Percentiles rank a stretch among this genome's conserved stretches.
Conservation (phyloP, 495 filamentous ascomycete species). For the Bacidia rubella region DNA sequence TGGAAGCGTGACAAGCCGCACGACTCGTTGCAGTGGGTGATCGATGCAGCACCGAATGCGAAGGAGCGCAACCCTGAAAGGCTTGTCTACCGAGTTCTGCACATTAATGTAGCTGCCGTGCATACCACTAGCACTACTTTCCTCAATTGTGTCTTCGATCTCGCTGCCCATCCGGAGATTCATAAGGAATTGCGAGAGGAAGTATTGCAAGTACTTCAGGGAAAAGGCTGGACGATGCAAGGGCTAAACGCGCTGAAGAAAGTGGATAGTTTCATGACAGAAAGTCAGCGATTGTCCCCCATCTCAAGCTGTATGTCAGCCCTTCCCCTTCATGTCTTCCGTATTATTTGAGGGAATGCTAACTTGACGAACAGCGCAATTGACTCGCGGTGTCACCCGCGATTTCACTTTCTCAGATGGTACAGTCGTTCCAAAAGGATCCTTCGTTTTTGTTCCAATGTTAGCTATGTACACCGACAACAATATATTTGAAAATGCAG, state of each 20-base stretch:
- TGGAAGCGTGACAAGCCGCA: background rate
- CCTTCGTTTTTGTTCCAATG: background rate
- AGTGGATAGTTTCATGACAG: constrained; percentile 29
- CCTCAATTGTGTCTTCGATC: constrained; percentile 13
- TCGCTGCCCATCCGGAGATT: constrained; percentile 23
- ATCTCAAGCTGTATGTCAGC: background rate
- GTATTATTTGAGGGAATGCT: too few species aligned
- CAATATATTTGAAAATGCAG: constrained; percentile 13
- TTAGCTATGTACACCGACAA: background rate
- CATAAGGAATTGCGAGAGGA: constrained; percentile 23
- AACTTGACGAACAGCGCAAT: background rate
- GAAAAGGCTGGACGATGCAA: constrained; percentile 14
- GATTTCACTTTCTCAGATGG: background rate
- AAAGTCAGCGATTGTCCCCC: constrained; percentile 23
- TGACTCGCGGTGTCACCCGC: background rate
- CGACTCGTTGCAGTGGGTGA: background rate
- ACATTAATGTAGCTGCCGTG: background rate
- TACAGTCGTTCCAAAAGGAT: background rate
- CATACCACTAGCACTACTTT: constrained; percentile 1
- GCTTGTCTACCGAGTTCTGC: background rate
- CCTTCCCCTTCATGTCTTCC: too few species aligned
- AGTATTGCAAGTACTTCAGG: constrained; percentile 12
- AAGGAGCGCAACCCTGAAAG: background rate
- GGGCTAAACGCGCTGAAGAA: background rate
- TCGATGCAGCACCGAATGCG: background rate